Evolutionary conservation across 768 basidiomycete genomes (phyloP).

Genomic region (Tylopilus sp.): DNA sequence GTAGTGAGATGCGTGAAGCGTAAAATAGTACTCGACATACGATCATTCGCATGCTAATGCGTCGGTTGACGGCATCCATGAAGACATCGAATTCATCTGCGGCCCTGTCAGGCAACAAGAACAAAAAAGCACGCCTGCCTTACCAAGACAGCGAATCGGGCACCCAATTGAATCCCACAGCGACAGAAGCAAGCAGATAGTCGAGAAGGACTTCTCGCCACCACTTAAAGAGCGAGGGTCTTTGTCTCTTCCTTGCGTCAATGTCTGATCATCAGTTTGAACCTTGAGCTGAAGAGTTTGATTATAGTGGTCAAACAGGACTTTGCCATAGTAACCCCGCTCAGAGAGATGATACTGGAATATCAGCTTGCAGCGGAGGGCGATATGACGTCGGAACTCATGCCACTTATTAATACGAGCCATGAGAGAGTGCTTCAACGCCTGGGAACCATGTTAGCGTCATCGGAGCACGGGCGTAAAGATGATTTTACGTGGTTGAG

Average conservation of each 20-base stretch:
- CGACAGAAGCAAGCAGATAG: constrained; percentile 89
- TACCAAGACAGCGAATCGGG: constrained; percentile 88
- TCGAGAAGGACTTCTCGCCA: constrained; percentile 96
- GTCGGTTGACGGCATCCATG: constrained; percentile 92
- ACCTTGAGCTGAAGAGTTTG: constrained; percentile 70
- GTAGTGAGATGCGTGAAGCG: constrained; percentile 2
- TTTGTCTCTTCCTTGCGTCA: constrained; percentile 68
- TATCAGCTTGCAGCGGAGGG: constrained; percentile 79
- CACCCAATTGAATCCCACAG: constrained; percentile 96
- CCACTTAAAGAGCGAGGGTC: constrained; percentile 86
- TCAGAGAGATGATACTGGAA: constrained; percentile 80
- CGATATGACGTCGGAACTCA: constrained; percentile 83
- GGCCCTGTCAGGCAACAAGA: constrained; percentile 9
- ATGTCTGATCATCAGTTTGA: constrained; percentile 76
- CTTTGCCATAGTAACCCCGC: constrained; percentile 87
- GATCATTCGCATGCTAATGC: constrained; percentile 95
- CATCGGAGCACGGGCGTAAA: neutral
- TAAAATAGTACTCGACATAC: constrained; percentile 37
- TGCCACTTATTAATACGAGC: constrained; percentile 75
- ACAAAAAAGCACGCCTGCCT: neutral
- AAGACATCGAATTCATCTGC: constrained; percentile 97
- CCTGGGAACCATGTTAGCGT: constrained; percentile 39
- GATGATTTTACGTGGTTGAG: constrained; percentile 59
- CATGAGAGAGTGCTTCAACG: constrained; percentile 61
- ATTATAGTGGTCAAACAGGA: constrained; percentile 75